These are phyloP conservation scores for Phylloporus scabripes DNA, from an alignment of 768 basidiomycete species.

Conservation along the genomic window DNA sequence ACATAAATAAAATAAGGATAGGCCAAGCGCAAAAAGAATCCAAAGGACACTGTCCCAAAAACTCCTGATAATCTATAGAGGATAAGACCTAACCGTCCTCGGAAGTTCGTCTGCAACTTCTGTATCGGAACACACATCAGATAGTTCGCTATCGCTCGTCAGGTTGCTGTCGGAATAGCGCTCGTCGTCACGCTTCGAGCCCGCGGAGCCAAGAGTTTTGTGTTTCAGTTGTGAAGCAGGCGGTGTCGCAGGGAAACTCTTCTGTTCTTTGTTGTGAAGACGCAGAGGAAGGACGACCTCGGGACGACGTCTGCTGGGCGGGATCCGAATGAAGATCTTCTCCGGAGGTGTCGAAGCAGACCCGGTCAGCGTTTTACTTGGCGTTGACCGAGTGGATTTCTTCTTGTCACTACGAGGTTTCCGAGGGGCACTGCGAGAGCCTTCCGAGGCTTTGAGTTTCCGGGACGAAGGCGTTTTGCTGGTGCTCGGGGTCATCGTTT, in stretches of 20 bases:
- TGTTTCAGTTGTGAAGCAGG: constrained; percentile 20
- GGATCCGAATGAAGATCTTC: constrained; percentile 26
- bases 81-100: constrained; percentile 3
- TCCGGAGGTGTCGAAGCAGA: constrained; percentile 18
- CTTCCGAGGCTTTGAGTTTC: constrained; percentile 24
- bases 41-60: constrained; percentile 8
- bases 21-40: constrained; percentile 10
- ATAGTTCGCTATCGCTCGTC: constrained; percentile 21
- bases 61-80: constrained; percentile 12
- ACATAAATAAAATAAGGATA: constrained; percentile 35
- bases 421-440: constrained; percentile 23
- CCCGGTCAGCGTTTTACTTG: constrained; percentile 12
- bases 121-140: constrained; percentile 20
- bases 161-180: constrained; percentile 16
- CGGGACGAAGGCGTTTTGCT: constrained; percentile 15
- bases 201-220: constrained; percentile 15
- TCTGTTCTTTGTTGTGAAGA: constrained; percentile 10
- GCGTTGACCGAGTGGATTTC: constrained; percentile 10
- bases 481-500: constrained; percentile 13
- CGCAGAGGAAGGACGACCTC: constrained; percentile 20
- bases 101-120: constrained; percentile 27
- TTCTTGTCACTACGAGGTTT: constrained; percentile 24
- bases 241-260: constrained; percentile 17
- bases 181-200: constrained; percentile 11
- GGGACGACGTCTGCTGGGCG: constrained; percentile 7